Evolutionary conservation across 169 alveolate genomes (phyloP).

Genomic region (Perkinsus marinus): DNA sequence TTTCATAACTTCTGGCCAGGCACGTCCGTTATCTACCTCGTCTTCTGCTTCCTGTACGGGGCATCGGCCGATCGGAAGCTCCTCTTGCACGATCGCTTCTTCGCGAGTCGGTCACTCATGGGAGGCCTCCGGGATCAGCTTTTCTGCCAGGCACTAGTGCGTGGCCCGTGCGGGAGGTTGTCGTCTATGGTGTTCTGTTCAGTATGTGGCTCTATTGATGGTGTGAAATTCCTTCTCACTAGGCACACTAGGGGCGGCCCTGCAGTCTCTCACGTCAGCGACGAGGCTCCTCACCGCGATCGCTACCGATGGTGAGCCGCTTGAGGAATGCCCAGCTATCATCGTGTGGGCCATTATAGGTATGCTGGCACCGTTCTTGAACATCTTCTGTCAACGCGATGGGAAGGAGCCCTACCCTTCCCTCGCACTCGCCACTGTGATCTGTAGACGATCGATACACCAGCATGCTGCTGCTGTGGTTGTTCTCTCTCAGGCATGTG

Average conservation of each 20-base stretch:
- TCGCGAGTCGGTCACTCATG: slow-evolving; percentile 6
- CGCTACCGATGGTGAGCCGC: slow-evolving; percentile 35
- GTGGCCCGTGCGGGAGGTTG: slow-evolving; percentile 33
- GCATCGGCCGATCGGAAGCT: slow-evolving; percentile 30
- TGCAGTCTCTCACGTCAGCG: slow-evolving; percentile 37
- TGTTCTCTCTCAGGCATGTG: slow-evolving; percentile 1
- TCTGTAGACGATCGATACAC: background rate
- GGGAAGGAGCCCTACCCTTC: background rate
- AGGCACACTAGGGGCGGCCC: slow-evolving; percentile 44
- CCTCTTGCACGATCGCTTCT: slow-evolving; percentile 24
- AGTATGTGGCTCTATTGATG: background rate
- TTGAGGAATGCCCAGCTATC: background rate
- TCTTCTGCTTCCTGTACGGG: slow-evolving; percentile 30
- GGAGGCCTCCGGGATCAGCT: background rate
- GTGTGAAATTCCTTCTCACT: background rate
- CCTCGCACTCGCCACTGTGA: slow-evolving; percentile 6
- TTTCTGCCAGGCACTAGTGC: slow-evolving; percentile 22
- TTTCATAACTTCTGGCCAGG: background rate
- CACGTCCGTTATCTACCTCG: slow-evolving; percentile 29
- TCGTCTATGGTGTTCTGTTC: slow-evolving; percentile 37
- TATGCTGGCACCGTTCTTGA: background rate
- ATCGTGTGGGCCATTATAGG: background rate
- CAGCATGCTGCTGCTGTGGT: background rate
- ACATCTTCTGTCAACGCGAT: slow-evolving; percentile 12
- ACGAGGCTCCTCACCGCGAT: slow-evolving; percentile 42